Base-by-base conservation (phyloP, 179 eudicot genomes). In the Pouteria campechiana region DNA sequence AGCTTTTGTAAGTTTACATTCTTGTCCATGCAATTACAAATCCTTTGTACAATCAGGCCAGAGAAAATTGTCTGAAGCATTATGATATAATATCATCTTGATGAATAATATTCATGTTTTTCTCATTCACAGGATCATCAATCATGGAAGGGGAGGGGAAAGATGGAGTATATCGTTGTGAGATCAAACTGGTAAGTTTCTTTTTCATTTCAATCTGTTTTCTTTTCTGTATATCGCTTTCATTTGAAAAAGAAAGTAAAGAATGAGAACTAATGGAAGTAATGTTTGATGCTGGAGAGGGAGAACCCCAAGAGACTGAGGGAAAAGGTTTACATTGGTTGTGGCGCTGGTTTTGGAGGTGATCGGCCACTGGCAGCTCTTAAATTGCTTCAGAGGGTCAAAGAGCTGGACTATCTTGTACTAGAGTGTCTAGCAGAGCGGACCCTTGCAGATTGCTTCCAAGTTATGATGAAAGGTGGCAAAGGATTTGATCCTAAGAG, bases 401-500 rank as follows among this genome's bases (percentile, higher is more conserved):
- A 70, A 54, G 74, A 79, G 32, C 73, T 90, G 35, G 67, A 90
- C 58, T 90, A 90, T 58, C 61, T 90, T 33, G 79, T 90, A 30
- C 96, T 90, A 29, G 96, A 90, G 59, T 90, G 99, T 74, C 72
- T 90, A 27, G 96, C 99, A 24, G 99, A 90, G 63, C 96, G 99
- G 28, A 90, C 99, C 58, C 74, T 90, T 38, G 92, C 79, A 15
- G 99, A 90, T 23, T 78, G 88, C 3, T 77, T 54, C 64, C 63
- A 65, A 47, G 94, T 69, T 30, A 55, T 52, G 76, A 46, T 68
- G 37, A 63, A 73, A 25, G 98, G 94, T 40, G 94, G 81, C 37
- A 51, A 56, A 63, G 98, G 96, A 48, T 82, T 61, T 53, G 98
- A 90, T 68, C 74, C 98, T 33, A 74, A 82, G 17, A 73, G 98